phyloP scores from a whole-genome alignment of 257 asterid genomes.

The Nicotiana attenuata region DNA sequence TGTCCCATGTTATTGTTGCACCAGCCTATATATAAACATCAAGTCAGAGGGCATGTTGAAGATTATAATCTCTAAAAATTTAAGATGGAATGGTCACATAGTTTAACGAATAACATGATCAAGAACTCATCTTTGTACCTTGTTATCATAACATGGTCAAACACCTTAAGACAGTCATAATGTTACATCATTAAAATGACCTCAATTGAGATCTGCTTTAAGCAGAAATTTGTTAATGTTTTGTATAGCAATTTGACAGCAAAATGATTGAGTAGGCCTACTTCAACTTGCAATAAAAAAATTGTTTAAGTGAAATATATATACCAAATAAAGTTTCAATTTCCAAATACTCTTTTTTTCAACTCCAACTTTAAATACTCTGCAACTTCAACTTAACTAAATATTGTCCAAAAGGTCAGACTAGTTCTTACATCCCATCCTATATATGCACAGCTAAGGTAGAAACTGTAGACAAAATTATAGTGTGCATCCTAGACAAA shows the following conservation, averaged over 20 bases:
- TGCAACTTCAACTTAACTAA: no score
- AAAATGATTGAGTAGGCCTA: not conserved
- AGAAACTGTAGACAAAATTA: not conserved
- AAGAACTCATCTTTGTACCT: not conserved
- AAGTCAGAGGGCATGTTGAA: no score
- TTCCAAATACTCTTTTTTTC: no score
- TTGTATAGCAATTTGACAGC: not conserved
- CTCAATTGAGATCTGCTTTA: not conserved
- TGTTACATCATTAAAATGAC: not conserved
- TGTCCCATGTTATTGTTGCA: constrained; percentile 80
- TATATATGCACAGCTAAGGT: not conserved
- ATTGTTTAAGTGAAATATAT: no score
- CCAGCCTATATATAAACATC: constrained; percentile 35
- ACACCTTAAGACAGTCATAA: not conserved
- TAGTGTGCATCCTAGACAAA: no score
- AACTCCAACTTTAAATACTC: no score
- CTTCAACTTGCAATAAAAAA: no score
- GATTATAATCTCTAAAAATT: no score
- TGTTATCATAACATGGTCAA: not conserved
- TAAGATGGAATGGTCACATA: no score
- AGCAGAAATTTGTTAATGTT: not conserved
- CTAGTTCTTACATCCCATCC: not conserved
- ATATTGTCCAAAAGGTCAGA: no score
- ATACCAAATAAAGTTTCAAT: no score
- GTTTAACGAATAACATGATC: not conserved